These are phyloP conservation scores for Globisporangium paroecandrum DNA, from an alignment of 352 stramenopile species.

Conservation along the genomic window DNA sequence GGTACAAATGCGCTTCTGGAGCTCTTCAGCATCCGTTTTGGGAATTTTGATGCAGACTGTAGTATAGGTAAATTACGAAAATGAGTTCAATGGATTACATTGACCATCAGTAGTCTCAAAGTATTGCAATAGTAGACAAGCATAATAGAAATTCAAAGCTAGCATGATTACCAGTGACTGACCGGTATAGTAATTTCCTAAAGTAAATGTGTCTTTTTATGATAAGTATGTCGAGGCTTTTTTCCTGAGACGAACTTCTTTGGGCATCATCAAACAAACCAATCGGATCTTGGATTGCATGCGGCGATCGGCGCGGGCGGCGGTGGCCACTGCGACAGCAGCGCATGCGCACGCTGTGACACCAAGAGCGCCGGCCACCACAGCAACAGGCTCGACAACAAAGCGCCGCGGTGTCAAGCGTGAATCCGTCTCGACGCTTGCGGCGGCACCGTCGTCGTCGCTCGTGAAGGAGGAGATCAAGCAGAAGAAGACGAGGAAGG, in stretches of 20 bases:
- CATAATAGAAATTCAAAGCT: too few relatives aligned
- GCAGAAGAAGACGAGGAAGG: conserved; percentile 12
- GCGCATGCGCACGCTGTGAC: conserved; percentile 3
- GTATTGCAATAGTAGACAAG: neutral
- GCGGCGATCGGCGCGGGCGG: conserved; percentile 6
- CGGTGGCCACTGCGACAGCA: conserved; percentile 3
- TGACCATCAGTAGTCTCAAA: neutral
- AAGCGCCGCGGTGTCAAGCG: conserved; percentile 4
- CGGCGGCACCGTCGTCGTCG: neutral
- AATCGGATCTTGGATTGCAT: conserved; percentile 4
- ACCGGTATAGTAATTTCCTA: neutral
- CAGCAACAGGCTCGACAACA: neutral
- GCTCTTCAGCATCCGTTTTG: neutral
- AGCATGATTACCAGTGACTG: too few relatives aligned
- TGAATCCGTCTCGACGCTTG: neutral
- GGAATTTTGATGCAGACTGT: neutral
- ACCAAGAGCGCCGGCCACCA: neutral
- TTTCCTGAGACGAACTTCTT: neutral
- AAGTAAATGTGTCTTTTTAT: neutral
- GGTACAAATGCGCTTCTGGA: conserved; percentile 1
- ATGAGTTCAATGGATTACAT: neutral
- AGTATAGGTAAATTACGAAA: neutral
- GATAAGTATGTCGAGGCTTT: neutral
- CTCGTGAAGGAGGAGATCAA: conserved; percentile 13
- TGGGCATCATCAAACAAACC: neutral